Evolutionary conservation across 2,329 filamentous ascomycete species (phyloP).

Genomic region (Tricladium varicosporioides): DNA sequence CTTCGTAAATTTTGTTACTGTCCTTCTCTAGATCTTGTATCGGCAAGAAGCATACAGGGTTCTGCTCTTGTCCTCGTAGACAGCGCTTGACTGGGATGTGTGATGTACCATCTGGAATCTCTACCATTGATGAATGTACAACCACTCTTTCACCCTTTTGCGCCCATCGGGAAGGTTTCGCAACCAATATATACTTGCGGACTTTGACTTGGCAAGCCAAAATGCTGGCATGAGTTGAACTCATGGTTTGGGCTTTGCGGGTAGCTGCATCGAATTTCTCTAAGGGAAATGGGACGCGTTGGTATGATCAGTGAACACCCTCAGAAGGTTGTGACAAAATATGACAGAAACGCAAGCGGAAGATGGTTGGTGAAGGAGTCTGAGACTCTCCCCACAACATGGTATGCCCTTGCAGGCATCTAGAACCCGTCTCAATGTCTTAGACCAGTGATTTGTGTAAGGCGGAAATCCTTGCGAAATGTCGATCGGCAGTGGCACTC

Average conservation of each 20-base stretch:
- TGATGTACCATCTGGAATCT: slow-evolving; percentile 9
- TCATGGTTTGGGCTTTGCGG: slow-evolving; percentile 7
- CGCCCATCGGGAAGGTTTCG: slow-evolving; percentile 21
- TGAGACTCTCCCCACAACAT: not conserved
- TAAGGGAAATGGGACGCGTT: not conserved
- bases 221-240: not conserved
- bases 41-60: slow-evolving; percentile 24
- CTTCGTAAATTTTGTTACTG: slow-evolving; percentile 16
- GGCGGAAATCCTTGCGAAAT: not conserved
- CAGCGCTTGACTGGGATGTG: slow-evolving; percentile 22
- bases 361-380: not conserved
- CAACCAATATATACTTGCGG: slow-evolving; percentile 24
- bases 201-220: slow-evolving; percentile 18
- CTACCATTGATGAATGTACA: slow-evolving; percentile 24
- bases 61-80: slow-evolving; percentile 17
- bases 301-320: not conserved
- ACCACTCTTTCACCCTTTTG: slow-evolving; percentile 18
- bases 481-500: not conserved
- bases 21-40: slow-evolving; percentile 26
- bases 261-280: not conserved
- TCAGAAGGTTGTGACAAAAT: not conserved
- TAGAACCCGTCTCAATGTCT: not conserved
- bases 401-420: slow-evolving; percentile 2
- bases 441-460: not conserved
- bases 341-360: not conserved